Conservation (phyloP, 2,329 filamentous ascomycete species). For the Paecilomyces dactylethromorphus region DNA sequence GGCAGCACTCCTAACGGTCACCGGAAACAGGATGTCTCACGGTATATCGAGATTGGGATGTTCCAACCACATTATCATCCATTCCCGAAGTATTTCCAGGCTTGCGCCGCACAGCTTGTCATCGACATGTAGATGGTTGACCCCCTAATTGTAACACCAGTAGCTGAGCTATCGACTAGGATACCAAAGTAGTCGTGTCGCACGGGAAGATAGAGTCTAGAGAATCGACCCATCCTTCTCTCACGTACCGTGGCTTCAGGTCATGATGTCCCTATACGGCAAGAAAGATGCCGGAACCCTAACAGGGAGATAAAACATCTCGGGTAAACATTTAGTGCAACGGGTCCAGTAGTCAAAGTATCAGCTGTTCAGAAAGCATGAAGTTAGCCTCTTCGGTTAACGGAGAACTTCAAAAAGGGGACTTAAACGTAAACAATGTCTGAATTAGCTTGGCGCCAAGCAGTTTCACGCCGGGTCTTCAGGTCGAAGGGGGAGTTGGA, state of each 20-base stretch:
- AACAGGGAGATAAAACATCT: background rate
- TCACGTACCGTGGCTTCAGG: background rate
- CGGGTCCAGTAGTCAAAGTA: background rate
- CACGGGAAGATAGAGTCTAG: background rate
- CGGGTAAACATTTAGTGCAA: background rate
- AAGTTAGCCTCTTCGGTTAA: background rate
- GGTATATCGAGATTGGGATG: no score
- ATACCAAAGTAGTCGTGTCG: background rate
- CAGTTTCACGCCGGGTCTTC: background rate
- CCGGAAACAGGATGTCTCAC: no score
- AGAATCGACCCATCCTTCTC: background rate
- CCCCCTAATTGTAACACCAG: background rate
- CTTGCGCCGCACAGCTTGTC: background rate
- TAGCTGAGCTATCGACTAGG: background rate
- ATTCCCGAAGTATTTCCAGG: background rate
- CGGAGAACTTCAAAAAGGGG: background rate
- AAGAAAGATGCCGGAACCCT: no score
- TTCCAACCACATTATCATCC: background rate
- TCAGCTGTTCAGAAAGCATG: background rate
- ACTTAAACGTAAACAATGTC: background rate
- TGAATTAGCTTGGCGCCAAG: background rate
- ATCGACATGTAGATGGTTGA: background rate
- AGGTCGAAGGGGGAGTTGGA: background rate
- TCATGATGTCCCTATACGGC: background rate
- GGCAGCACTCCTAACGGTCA: no score